These are phyloP conservation scores for Gyrodon tennesseensis DNA, from an alignment of 1,284 basidiomycete species.

Conservation along the genomic window DNA sequence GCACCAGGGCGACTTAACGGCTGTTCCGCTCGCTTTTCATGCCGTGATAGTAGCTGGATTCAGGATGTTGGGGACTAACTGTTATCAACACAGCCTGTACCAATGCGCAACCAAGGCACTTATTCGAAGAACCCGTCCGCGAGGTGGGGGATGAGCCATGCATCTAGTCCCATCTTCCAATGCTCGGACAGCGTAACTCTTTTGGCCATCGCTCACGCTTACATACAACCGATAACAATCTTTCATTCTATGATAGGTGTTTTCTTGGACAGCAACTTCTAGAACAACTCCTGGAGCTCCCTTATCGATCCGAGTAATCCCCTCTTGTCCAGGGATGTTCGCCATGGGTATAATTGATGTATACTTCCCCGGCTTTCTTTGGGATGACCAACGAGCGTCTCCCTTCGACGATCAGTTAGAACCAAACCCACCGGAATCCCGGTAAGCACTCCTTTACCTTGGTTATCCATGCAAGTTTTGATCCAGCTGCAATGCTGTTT, in stretches of 20 bases:
- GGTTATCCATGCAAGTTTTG: not conserved
- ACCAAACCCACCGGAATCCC: not conserved
- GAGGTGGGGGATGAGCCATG: not conserved
- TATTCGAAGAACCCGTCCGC: not conserved
- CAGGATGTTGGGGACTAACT: not conserved
- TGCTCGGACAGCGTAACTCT: not conserved
- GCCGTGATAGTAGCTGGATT: too few species aligned
- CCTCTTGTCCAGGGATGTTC: too few species aligned
- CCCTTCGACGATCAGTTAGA: not conserved
- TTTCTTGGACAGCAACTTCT: too few species aligned
- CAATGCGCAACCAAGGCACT: not conserved
- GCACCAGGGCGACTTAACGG: too few species aligned
- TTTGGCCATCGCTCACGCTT: slow-evolving; percentile 1
- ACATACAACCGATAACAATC: not conserved
- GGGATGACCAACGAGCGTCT: not conserved
- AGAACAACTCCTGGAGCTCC: too few species aligned
- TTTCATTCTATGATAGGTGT: too few species aligned
- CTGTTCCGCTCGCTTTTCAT: too few species aligned
- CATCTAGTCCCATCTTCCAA: not conserved
- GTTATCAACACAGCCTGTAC: not conserved
- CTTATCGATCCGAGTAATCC: too few species aligned
- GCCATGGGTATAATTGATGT: too few species aligned
- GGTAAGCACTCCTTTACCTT: not conserved
- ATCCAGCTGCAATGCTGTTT: not conserved
- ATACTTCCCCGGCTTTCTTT: too few species aligned